Base-by-base conservation (phyloP, 768 basidiomycete genomes). In the Postia placenta region DNA sequence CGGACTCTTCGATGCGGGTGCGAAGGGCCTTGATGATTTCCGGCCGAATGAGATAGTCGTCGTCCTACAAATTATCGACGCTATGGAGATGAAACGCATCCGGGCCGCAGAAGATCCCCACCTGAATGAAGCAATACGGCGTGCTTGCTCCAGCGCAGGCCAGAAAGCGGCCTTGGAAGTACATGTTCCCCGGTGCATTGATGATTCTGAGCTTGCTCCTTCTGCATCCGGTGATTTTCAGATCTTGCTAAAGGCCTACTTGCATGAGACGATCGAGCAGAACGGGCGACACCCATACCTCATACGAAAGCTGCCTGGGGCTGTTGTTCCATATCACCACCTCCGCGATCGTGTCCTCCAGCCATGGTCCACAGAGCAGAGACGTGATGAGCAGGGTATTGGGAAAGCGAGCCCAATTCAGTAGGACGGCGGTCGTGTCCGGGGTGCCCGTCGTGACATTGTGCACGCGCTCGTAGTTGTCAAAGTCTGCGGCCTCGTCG, bases 271-370 rank as follows among this genome's bases (percentile, higher is more conserved):
- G 28, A 47, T 11, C 25, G 6, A 17, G 30, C n/a, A 11, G 23
- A 42, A 24, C 37, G 42, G 42, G 14, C 38, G 48, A 46, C 54
- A n/a, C n/a, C n/a, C 70, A 45, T 47, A 82, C 83, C 52, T 72
- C 58, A 47, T 69, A 64, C 5, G 60, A 57, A 35, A 83, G 59
- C 22, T 57, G 53, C 12, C 61, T 58, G 2, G 77, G 75, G 58
- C 64, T 80, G 59, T 85, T 84, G 47, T 85, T 85, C 83, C 82
- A 86, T 14, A 85, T 64, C 39, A 76, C 60, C 3, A 85, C 69
- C 45, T 71, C 66, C 12, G 71, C 64, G 22, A 84, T 65, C 7
- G 73, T 70, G 46, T 70, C 67, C 12, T 74, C 63, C 26, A 82
- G 62, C 53, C 65, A 67, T 7, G 70, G 55, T 2, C 62, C 64